Evolutionary conservation across 139 green algal genomes (phyloP).

Genomic region (Spirogloea muscicola): DNA sequence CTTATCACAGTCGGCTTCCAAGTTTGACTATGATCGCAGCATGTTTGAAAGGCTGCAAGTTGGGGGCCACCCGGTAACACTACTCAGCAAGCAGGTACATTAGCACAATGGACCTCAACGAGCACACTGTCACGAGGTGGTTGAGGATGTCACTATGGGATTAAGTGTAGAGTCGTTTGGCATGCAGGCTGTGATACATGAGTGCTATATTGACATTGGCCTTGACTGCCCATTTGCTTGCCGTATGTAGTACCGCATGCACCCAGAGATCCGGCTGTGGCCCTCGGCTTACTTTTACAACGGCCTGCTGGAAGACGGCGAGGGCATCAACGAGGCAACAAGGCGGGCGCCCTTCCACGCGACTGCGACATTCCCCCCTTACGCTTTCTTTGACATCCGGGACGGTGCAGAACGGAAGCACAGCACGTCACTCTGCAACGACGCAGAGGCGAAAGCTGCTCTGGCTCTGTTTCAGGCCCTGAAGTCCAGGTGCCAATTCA

Average conservation of each 20-base stretch:
- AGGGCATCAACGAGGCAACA: conserved; percentile 11
- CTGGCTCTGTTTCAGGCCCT: conserved; percentile 25
- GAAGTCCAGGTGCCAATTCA: too few relatives aligned
- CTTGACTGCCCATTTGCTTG: too few relatives aligned
- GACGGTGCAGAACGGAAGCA: conserved; percentile 28
- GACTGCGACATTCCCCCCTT: conserved; percentile 13
- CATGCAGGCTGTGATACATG: too few relatives aligned
- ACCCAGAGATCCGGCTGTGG: conserved; percentile 81
- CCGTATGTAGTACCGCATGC: conserved; percentile 87
- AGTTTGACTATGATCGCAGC: conserved; percentile 22
- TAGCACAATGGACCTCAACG: too few relatives aligned
- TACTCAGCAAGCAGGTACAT: conserved; percentile 59
- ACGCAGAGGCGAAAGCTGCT: conserved; percentile 12
- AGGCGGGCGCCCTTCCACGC: conserved; percentile 25
- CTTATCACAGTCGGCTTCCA: conserved; percentile 22
- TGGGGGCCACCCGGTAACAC: conserved; percentile 54
- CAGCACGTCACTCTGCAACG: conserved; percentile 27
- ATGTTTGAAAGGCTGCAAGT: conserved; percentile 65
- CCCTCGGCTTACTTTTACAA: conserved; percentile 78
- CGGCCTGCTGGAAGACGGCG: conserved; percentile 59
- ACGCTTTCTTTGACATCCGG: conserved; percentile 45
- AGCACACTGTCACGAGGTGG: too few relatives aligned
- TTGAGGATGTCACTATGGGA: too few relatives aligned
- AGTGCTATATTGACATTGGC: too few relatives aligned
- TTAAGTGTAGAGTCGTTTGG: too few relatives aligned